Percentiles rank a stretch among this genome's conserved stretches.
phyloP scores from a whole-genome alignment of 768 basidiomycete species.

The Tylopilus intermedius region DNA sequence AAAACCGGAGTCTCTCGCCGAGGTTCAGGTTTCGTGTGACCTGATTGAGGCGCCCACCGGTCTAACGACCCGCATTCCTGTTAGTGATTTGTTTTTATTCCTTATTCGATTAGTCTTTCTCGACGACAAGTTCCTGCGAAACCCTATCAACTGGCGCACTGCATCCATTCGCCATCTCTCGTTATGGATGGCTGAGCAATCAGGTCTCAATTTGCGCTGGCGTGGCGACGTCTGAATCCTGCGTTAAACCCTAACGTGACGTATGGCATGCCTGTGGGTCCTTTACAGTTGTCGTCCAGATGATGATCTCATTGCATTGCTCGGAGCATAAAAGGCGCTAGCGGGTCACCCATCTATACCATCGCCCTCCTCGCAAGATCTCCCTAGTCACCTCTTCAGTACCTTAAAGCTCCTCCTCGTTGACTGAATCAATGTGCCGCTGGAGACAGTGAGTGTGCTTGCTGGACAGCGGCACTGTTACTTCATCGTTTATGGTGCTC shows the following conservation, averaged over 20 bases:
- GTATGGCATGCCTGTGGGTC: conserved; percentile 18
- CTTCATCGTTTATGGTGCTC: neutral
- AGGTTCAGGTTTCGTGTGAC: conserved; percentile 20
- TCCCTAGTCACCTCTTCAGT: conserved; percentile 8
- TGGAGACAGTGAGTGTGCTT: conserved; percentile 45
- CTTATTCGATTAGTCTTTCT: conserved; percentile 34
- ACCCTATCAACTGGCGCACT: conserved; percentile 36
- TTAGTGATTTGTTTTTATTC: conserved; percentile 17
- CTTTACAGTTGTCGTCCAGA: conserved; percentile 13
- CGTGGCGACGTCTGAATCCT: conserved; percentile 11
- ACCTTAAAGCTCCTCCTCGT: neutral
- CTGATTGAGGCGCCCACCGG: conserved; percentile 20
- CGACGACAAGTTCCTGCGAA: conserved; percentile 31
- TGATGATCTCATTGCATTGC: conserved; percentile 25
- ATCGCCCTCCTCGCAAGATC: conserved; percentile 4
- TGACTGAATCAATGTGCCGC: conserved; percentile 40
- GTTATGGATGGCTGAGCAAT: conserved; percentile 24
- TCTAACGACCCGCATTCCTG: conserved; percentile 13
- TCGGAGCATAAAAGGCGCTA: conserved; percentile 26
- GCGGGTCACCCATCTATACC: conserved; percentile 7
- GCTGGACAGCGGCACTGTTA: neutral
- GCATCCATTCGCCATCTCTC: conserved; percentile 20
- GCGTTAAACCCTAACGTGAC: conserved; percentile 22
- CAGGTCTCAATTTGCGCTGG: conserved; percentile 26
- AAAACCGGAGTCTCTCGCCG: conserved; percentile 21